A percentile compares a stretch with the other conserved stretches of the same genome.
phyloP scores from a whole-genome alignment of 371 early-diverging fungal species.

The Agmasoma carcini region DNA sequence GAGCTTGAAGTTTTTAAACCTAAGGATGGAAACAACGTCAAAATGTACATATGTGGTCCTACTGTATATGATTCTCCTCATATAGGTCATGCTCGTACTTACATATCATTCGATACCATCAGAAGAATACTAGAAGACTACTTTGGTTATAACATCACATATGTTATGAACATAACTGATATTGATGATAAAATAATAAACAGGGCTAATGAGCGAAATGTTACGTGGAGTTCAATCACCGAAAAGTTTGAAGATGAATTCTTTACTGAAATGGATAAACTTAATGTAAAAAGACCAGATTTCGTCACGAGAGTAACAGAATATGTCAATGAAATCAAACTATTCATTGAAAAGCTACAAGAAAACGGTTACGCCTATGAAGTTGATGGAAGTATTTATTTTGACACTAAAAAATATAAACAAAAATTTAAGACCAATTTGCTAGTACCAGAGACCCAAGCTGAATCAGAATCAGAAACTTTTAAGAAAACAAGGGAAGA shows the following conservation, averaged over 20 bases:
- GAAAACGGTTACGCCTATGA: slow-evolving; percentile 76
- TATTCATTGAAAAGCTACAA: slow-evolving; percentile 73
- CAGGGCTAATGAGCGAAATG: slow-evolving; percentile 41
- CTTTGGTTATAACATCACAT: slow-evolving; percentile 75
- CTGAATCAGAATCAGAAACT: slow-evolving; percentile 56
- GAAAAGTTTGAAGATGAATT: slow-evolving; percentile 85
- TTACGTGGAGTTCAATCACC: slow-evolving; percentile 55
- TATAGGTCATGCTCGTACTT: slow-evolving; percentile 91
- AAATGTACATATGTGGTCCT: slow-evolving; percentile 71
- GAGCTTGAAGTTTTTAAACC: slow-evolving; percentile 30
- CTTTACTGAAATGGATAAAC: slow-evolving; percentile 77
- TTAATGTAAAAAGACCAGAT: slow-evolving; percentile 71
- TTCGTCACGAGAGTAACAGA: slow-evolving; percentile 86
- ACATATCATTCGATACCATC: slow-evolving; percentile 80
- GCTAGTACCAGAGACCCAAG: slow-evolving; percentile 18
- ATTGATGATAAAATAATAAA: slow-evolving; percentile 82
- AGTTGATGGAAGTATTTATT: slow-evolving; percentile 86
- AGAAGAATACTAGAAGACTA: slow-evolving; percentile 83
- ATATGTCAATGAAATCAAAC: slow-evolving; percentile 81
- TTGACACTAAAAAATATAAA: slow-evolving; percentile 76
- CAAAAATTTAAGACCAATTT: slow-evolving; percentile 52
- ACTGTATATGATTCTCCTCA: slow-evolving; percentile 95
- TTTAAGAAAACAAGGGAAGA: slow-evolving; percentile 65
- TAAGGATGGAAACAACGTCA: slow-evolving; percentile 17
- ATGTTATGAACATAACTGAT: slow-evolving; percentile 97